Evolutionary conservation across 2,329 filamentous ascomycete species (phyloP).

Genomic region (Fusarium sp.): DNA sequence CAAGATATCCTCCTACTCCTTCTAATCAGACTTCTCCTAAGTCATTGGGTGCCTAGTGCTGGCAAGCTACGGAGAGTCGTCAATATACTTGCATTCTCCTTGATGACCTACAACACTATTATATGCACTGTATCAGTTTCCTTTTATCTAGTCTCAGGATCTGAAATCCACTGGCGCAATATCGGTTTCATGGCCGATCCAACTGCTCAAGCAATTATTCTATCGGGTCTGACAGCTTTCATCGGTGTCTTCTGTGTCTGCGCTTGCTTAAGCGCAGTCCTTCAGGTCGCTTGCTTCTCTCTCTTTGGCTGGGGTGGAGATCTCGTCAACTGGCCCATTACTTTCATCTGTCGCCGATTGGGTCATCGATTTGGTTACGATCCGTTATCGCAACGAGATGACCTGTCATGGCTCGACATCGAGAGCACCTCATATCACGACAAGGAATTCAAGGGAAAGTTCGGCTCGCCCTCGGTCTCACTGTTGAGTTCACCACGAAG

Average conservation of each 20-base stretch:
- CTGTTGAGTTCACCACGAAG: neutral
- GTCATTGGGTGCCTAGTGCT: slow-evolving; percentile 30
- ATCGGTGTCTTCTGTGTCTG: slow-evolving; percentile 28
- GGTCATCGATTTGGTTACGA: neutral
- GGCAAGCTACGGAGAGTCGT: slow-evolving; percentile 1
- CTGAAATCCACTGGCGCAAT: slow-evolving; percentile 49
- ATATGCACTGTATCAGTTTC: slow-evolving; percentile 36
- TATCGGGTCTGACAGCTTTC: slow-evolving; percentile 43
- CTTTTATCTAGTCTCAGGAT: slow-evolving; percentile 14
- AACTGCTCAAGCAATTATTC: slow-evolving; percentile 41
- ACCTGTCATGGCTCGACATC: slow-evolving; percentile 38
- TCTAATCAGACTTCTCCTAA: slow-evolving; percentile 45
- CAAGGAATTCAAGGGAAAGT: neutral
- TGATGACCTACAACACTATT: slow-evolving; percentile 10
- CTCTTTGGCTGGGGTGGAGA: slow-evolving; percentile 35
- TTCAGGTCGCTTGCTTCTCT: slow-evolving; percentile 38
- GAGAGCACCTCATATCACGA: neutral
- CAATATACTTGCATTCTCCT: neutral
- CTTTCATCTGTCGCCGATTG: neutral
- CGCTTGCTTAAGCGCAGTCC: slow-evolving; percentile 17
- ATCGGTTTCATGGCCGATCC: slow-evolving; percentile 44
- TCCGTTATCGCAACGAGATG: slow-evolving; percentile 5
- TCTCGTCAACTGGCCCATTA: slow-evolving; percentile 39
- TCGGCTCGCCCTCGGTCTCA: neutral
- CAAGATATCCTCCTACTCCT: slow-evolving; percentile 47